Evolutionary conservation across 108 stramenopile genomes (phyloP), one percentile per base, ranked within the genome.

Genomic region (Phaeodactylum tricornutum): DNA sequence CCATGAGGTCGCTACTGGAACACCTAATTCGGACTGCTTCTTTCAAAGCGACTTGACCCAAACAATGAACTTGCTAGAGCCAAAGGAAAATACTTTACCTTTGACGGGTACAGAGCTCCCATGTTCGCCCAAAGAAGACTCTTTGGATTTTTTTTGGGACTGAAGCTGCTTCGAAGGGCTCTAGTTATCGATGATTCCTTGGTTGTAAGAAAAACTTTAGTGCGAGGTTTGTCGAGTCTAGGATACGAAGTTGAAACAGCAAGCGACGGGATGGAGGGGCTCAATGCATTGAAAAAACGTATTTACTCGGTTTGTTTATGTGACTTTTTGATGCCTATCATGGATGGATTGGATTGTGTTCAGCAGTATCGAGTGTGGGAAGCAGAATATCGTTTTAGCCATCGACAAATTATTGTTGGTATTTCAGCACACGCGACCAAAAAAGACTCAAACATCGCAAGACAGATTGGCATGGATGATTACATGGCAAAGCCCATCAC

Each of bases 271-370:
- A 38, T 75, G 40, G 58, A 77, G 38, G 84, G 83, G 4, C 57
- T 83, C 17, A 50, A 75, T 38, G 30, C 41, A 14, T 29, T 90
- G 49, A 61, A 77, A 47, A 43, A 32, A 9, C 32, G 47, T 17
- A 29, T 63, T 9, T 70, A 49, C 36, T 61, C 63, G 29, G 11
- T 70, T 8, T 45, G 44, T 20, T 28, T 70, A 0, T 53, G 62
- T 25, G 83, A 89, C 40, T 80, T 84, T 44, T 53, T 84, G 36
- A 89, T 89, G 87, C 87, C 87, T 16, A 55, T 89, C 8, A 71
- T 82, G 69, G 83, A 89, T 51, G 87, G 87, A 17, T 47, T 89
- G 19, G 80, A 84, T 45, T 71, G 78, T 34, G 69, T 75, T 28
- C 57, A 75, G 45, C 74, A 81, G 39, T 79, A 64, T 56, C 35